Percentiles rank a stretch among this genome's conserved stretches.
These are phyloP conservation scores for Pelagophyceae sp. DNA, from an alignment of 352 stramenopile species.

Conservation along the genomic window DNA sequence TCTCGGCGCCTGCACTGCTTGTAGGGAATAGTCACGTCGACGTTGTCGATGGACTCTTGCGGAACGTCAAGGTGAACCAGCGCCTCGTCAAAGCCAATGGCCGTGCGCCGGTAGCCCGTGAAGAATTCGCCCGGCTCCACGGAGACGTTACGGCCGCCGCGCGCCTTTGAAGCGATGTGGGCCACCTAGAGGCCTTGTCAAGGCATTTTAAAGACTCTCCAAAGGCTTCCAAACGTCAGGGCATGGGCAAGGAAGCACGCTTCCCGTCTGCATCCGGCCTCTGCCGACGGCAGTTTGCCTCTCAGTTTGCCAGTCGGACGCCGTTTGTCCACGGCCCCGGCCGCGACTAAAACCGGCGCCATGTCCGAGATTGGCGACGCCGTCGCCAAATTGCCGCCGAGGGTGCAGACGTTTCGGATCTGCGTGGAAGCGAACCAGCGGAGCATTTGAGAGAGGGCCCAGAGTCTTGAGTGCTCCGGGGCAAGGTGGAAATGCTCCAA, in stretches of 20 bases:
- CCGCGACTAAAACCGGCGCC: slow-evolving; percentile 90
- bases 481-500: slow-evolving; percentile 34
- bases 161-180: slow-evolving; percentile 34
- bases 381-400: slow-evolving; percentile 90
- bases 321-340: too few species aligned
- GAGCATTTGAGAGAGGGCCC: slow-evolving; percentile 59
- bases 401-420: slow-evolving; percentile 88
- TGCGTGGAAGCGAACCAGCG: slow-evolving; percentile 93
- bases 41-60: slow-evolving; percentile 43
- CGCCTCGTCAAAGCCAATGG: slow-evolving; percentile 71
- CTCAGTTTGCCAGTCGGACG: too few species aligned
- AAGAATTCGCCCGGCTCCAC: slow-evolving; percentile 82
- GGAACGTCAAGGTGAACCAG: slow-evolving; percentile 80
- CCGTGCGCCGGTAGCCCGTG: slow-evolving; percentile 80
- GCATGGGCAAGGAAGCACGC: too few species aligned
- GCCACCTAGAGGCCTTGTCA: slow-evolving; percentile 36
- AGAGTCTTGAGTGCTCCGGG: neutral
- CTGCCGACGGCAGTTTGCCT: too few species aligned
- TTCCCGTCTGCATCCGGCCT: too few species aligned
- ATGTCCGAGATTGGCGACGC: slow-evolving; percentile 93
- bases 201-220: too few species aligned
- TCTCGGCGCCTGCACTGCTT: slow-evolving; percentile 87
- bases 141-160: slow-evolving; percentile 38
- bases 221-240: too few species aligned
- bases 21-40: slow-evolving; percentile 85